Percentiles rank a stretch among this genome's conserved stretches.
Evolutionary conservation across 2,329 filamentous ascomycete species (phyloP).

Genomic region (Gnomoniopsis sp.): DNA sequence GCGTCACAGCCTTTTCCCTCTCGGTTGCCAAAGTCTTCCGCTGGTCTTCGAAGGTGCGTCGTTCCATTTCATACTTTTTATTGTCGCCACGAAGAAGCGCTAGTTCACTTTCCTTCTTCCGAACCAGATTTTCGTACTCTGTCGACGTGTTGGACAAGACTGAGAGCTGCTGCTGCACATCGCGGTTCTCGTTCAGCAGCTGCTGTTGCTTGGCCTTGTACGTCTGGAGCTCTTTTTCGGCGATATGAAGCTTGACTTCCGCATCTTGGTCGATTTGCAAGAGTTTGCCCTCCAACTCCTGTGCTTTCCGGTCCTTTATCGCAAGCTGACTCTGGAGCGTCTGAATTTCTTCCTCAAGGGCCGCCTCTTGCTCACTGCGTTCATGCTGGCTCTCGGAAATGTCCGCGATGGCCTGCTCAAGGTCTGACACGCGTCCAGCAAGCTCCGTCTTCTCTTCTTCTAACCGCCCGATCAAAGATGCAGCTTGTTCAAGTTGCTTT

Average conservation of each 20-base stretch:
- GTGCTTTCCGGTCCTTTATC: constrained; percentile 84
- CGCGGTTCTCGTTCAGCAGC: constrained; percentile 74
- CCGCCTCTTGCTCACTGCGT: constrained; percentile 71
- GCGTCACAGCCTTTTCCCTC: constrained; percentile 73
- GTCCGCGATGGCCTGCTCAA: constrained; percentile 70
- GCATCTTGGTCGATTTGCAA: constrained; percentile 84
- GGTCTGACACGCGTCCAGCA: constrained; percentile 59
- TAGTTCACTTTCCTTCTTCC: constrained; percentile 91
- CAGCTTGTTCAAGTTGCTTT: constrained; percentile 86
- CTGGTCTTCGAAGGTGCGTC: constrained; percentile 74
- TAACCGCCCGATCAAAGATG: constrained; percentile 76
- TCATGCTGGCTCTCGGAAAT: constrained; percentile 69
- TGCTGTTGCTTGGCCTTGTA: constrained; percentile 73
- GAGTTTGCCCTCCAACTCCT: constrained; percentile 81
- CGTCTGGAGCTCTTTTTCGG: constrained; percentile 76
- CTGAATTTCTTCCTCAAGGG: constrained; percentile 77
- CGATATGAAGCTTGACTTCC: constrained; percentile 75
- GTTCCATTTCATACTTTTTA: constrained; percentile 78
- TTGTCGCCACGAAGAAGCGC: constrained; percentile 80
- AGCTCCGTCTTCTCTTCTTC: constrained; percentile 83
- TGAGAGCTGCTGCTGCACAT: constrained; percentile 79
- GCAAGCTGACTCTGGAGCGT: constrained; percentile 88
- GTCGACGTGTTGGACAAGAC: constrained; percentile 89
- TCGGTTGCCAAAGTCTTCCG: constrained; percentile 67
- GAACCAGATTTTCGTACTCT: constrained; percentile 89